Evolutionary conservation across 2,329 filamentous ascomycete genomes (phyloP), one percentile per base, ranked within the genome.

Genomic region (Trichoderma pleuroti): DNA sequence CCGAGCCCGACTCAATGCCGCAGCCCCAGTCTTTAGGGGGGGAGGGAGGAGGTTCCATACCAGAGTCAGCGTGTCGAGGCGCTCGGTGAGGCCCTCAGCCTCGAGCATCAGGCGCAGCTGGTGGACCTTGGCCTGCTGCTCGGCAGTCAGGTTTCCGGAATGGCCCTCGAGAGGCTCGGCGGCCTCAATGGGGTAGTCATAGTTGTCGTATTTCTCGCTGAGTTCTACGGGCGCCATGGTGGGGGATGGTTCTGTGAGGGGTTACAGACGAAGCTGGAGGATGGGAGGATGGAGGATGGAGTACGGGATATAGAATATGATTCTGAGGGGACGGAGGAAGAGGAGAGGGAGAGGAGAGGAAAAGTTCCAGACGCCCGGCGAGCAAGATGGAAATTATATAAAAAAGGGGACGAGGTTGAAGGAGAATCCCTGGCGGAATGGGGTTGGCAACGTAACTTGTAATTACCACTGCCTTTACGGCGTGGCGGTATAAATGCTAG

Each of bases 141-240:
- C 88, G 71, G 89, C 86, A 69, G 91, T 96, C 77, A 97, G 92
- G 82, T 97, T 89, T 80, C 96, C 96, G 73, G 95, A 91, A 82
- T 98, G 94, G 74, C 96, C 96, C 76, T 86, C 84, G 79, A 91
- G 88, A 60, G 87, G 81, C 75, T 89, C 88, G 69, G 92, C 88
- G 60, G 93, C 89, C 73, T 88, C 91, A 74, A 91, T 93, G 73
- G 96, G 96, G 85, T 89, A 98, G 83, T 98, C 94, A 83, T 96
- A 98, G 85, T 97, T 82, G 84, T 98, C 96, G 86, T 98, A 97
- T 85, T 97, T 98, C 81, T 93, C 87, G 82, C 97, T 91, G 77
- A 93, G 80, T 80, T 88, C 84, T 83, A 89, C 84, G 77, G 79
- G 80, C 77, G 74, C 84, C 84, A 89, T 84, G 77, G 79, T 80